Percentiles rank a stretch among this genome's conserved stretches.
Conservation (phyloP, 225 moss, liverwort and hornwort genomes). For the Anthoceros angustus region DNA sequence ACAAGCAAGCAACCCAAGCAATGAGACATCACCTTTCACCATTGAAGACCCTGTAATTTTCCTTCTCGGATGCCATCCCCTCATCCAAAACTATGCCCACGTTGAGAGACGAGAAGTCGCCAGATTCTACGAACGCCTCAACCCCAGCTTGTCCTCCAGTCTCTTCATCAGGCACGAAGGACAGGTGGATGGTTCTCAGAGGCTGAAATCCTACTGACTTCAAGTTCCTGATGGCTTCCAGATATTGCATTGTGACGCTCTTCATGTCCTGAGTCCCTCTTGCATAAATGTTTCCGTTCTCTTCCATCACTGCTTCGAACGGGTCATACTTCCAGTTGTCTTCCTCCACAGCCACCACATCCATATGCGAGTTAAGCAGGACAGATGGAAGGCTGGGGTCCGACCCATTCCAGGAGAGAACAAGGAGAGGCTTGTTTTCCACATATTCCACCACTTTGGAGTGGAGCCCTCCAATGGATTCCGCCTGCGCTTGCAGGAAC, state of each 20-base stretch:
- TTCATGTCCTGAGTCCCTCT: conserved; percentile 50
- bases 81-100: conserved; percentile 28
- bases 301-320: conserved; percentile 31
- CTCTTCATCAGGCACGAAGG: conserved; percentile 36
- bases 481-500: conserved; percentile 25
- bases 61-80: conserved; percentile 20
- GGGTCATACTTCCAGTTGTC: conserved; percentile 43
- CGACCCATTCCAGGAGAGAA: conserved; percentile 29
- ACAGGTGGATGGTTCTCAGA: conserved; percentile 18
- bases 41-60: conserved; percentile 18
- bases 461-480: conserved; percentile 30
- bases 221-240: conserved; percentile 24
- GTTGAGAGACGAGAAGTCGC: conserved; percentile 18
- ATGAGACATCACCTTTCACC: conserved; percentile 11
- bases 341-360: conserved; percentile 44
- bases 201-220: conserved; percentile 19
- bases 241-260: conserved; percentile 28
- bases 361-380: conserved; percentile 58
- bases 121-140: conserved; percentile 15
- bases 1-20: neutral
- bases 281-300: conserved; percentile 35
- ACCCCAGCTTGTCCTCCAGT: conserved; percentile 27
- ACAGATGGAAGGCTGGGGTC: conserved; percentile 24
- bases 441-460: conserved; percentile 20
- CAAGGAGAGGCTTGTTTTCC: conserved; percentile 20